Conservation (phyloP, 1,284 basidiomycete species). For the Ganoderma boninense region DNA sequence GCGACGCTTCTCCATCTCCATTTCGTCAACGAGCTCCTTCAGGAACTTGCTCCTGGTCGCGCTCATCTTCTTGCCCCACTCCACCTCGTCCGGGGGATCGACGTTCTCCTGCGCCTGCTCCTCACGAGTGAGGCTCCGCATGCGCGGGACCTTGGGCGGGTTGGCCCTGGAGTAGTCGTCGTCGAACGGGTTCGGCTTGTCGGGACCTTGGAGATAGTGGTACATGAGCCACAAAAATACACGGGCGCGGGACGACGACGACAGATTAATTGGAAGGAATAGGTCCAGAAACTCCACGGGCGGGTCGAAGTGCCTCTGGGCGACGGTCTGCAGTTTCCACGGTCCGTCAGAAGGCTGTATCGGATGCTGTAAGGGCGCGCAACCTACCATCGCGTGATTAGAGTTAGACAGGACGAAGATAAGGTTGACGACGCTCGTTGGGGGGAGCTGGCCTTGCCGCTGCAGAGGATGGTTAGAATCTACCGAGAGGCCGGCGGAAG, state of each 20-base stretch:
- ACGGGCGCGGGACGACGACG: conserved; percentile 74
- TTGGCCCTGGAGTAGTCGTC: conserved; percentile 49
- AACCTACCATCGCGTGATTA: conserved; percentile 41
- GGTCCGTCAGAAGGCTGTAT: conserved; percentile 22
- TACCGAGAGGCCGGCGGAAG: conserved; percentile 2
- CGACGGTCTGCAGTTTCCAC: conserved; percentile 60
- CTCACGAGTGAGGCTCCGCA: conserved; percentile 44
- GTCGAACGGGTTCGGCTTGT: conserved; percentile 51
- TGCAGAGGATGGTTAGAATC: conserved; percentile 38
- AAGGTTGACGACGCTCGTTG: conserved; percentile 83
- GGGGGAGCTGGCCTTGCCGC: conserved; percentile 68
- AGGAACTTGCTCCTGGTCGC: conserved; percentile 49
- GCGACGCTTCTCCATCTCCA: conserved; percentile 43
- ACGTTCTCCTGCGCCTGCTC: conserved; percentile 50
- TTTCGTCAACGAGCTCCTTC: conserved; percentile 49
- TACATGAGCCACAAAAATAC: conserved; percentile 70
- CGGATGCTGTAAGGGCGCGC: conserved; percentile 8
- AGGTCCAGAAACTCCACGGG: conserved; percentile 82
- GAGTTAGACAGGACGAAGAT: conserved; percentile 73
- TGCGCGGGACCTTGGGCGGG: conserved; percentile 48
- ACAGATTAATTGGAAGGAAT: conserved; percentile 78
- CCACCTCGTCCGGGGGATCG: conserved; percentile 51
- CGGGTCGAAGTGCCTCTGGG: conserved; percentile 76
- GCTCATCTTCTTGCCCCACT: conserved; percentile 51
- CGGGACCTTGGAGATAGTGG: conserved; percentile 55